These are phyloP conservation scores for Pestalotiopsis sp. DNA, from an alignment of 2,329 filamentous ascomycete species.

Conservation along the genomic window DNA sequence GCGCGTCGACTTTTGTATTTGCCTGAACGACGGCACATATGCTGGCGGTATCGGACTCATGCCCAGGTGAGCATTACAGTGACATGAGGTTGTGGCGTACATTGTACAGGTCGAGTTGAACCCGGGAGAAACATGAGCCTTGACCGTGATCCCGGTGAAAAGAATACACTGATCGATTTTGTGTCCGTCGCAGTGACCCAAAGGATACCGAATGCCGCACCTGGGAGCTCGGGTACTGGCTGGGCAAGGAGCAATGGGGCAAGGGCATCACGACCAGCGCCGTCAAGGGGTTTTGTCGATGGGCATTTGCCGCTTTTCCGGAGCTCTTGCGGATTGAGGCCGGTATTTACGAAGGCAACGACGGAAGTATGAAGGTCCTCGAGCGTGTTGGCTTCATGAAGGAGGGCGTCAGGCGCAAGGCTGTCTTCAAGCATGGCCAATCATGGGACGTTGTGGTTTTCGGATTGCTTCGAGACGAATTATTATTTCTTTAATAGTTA, in stretches of 20 bases:
- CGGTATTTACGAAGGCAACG: slow-evolving; percentile 37
- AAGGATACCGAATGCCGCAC: slow-evolving; percentile 42
- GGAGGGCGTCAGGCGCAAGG: slow-evolving; percentile 45
- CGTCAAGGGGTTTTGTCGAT: slow-evolving; percentile 37
- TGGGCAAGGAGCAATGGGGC: slow-evolving; percentile 44
- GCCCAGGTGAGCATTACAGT: slow-evolving; percentile 16
- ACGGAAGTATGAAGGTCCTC: slow-evolving; percentile 44
- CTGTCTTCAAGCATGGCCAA: slow-evolving; percentile 42
- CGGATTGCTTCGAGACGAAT: slow-evolving; percentile 40
- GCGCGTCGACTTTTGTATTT: slow-evolving; percentile 37
- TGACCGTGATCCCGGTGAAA: not conserved
- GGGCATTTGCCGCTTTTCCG: slow-evolving; percentile 45
- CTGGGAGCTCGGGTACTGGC: slow-evolving; percentile 53
- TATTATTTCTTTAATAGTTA: slow-evolving; percentile 10
- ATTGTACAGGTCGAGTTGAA: not conserved
- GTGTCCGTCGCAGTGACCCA: not conserved
- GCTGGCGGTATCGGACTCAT: slow-evolving; percentile 45
- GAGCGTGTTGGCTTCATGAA: slow-evolving; percentile 41
- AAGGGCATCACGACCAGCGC: slow-evolving; percentile 46
- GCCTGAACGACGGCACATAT: slow-evolving; percentile 30
- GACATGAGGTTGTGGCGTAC: too few species aligned
- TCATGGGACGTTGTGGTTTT: slow-evolving; percentile 39
- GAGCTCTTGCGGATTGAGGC: slow-evolving; percentile 45
- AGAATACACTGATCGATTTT: not conserved
- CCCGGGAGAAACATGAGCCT: not conserved